Percentiles rank a stretch among this genome's conserved stretches.
These are phyloP conservation scores for Coniferiporia weirii DNA, from an alignment of 1,284 basidiomycete species.

Conservation along the genomic window DNA sequence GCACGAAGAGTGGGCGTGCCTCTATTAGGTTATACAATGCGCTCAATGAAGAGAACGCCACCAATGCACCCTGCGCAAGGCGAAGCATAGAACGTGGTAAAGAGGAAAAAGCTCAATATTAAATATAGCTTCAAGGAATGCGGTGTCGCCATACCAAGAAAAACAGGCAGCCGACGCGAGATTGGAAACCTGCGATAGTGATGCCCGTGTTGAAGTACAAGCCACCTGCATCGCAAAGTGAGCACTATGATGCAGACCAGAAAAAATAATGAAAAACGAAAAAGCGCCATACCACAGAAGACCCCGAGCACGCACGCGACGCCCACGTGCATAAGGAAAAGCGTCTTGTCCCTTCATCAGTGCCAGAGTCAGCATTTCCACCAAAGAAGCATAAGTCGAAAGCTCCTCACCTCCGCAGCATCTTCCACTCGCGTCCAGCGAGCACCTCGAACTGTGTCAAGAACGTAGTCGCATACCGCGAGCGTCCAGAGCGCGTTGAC, in stretches of 20 bases:
- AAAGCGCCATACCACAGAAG: conserved; percentile 33
- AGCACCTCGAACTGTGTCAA: conserved; percentile 83
- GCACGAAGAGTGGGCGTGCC: conserved; percentile 76
- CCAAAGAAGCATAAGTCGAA: neutral
- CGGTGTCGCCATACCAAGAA: conserved; percentile 56
- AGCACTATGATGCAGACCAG: no score
- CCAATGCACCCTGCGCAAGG: conserved; percentile 60
- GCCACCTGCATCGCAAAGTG: conserved; percentile 50
- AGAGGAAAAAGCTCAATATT: no score
- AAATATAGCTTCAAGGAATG: neutral
- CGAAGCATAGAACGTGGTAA: no score
- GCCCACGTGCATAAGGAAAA: conserved; percentile 73
- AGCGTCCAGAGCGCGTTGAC: conserved; percentile 21
- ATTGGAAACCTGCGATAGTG: conserved; percentile 89
- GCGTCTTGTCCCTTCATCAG: conserved; percentile 61
- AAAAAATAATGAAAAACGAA: no score
- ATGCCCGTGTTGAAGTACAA: conserved; percentile 75
- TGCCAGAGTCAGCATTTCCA: neutral
- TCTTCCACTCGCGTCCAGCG: conserved; percentile 77
- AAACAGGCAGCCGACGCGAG: conserved; percentile 84
- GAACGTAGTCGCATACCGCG: conserved; percentile 63
- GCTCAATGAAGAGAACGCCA: conserved; percentile 84
- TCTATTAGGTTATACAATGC: conserved; percentile 84
- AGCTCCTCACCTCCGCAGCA: conserved; percentile 54
- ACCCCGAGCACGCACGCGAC: conserved; percentile 71